Evolutionary conservation across 2,329 filamentous ascomycete species (phyloP).

Genomic region (Pseudogymnoascus sp.): DNA sequence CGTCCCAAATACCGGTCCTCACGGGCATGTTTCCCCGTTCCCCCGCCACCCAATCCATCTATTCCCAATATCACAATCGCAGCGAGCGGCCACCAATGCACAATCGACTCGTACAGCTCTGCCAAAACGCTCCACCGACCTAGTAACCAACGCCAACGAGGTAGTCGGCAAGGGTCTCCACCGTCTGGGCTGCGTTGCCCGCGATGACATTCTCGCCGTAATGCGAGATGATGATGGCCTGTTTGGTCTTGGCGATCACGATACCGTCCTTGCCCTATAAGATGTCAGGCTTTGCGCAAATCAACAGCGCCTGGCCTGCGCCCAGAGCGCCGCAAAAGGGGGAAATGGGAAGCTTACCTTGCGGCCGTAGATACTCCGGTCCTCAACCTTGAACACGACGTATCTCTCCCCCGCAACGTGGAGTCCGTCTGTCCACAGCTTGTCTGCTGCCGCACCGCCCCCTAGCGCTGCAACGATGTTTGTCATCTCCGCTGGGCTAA

Average conservation of each 20-base stretch:
- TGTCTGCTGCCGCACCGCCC: slow-evolving; percentile 46
- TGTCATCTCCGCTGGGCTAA: slow-evolving; percentile 55
- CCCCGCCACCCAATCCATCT: background rate
- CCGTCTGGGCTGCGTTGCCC: slow-evolving; percentile 68
- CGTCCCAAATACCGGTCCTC: background rate
- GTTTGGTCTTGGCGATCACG: slow-evolving; percentile 75
- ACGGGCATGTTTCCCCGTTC: background rate
- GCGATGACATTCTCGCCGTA: slow-evolving; percentile 69
- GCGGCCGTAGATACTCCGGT: slow-evolving; percentile 76
- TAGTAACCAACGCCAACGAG: slow-evolving; percentile 67
- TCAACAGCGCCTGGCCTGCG: background rate
- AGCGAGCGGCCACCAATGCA: background rate
- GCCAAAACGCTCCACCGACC: slow-evolving; percentile 17
- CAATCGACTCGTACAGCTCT: background rate
- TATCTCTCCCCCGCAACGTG: slow-evolving; percentile 72
- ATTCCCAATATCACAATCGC: slow-evolving; percentile 2
- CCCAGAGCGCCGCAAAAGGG: background rate
- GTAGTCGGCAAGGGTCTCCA: slow-evolving; percentile 83
- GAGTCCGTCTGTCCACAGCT: slow-evolving; percentile 65
- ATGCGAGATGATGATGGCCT: slow-evolving; percentile 83
- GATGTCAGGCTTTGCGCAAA: background rate
- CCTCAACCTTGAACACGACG: slow-evolving; percentile 68
- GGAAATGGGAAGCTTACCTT: slow-evolving; percentile 51
- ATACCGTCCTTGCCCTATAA: slow-evolving; percentile 70
- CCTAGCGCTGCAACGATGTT: slow-evolving; percentile 46